Base-by-base conservation (phyloP, 2,329 filamentous ascomycete species). In the Ophidiomyces ophidiicola region DNA sequence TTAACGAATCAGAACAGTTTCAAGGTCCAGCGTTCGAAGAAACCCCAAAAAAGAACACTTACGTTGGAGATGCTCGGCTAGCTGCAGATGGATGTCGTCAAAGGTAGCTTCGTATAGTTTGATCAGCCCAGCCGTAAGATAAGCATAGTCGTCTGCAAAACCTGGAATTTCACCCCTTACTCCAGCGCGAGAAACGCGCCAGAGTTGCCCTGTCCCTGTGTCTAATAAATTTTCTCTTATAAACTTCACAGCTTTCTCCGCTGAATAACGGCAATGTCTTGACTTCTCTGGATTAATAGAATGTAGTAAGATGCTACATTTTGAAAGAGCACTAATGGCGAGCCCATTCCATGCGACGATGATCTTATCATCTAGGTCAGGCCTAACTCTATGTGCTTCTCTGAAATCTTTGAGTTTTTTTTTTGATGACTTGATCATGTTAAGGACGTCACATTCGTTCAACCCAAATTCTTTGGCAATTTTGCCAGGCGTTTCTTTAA, bases 91-190 rank as follows among this genome's bases (percentile, higher is more conserved):
- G 30, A 65, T 63, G 47, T 80, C 77, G 41, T 94, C 78, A 45
- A 80, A 80, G 0, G 84, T 94, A 0, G 80, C 74, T 56, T 88
- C 79, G 55, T 92, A 92, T 19, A 96, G 71, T 49, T 87, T 80
- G 41, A 96, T 66, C 1, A 94, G 67, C 0, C 86, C 88, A 35
- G 80, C 75, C 35, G 86, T 82, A 28, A 96, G 59, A 58, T 88
- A 94, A 2, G 88, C 85, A 55, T 96, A 96, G 62, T 98, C 90
- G 51, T 96, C 90, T 1, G 88, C 84, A 59, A 96, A 93, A 0
- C 75, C 87, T 26, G 70, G 68, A 0, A 76, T 78, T 12, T 75
- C 68, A 19, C 79, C 77, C 6, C 75, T 68, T 1, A 74, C 66
- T 11, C 61, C 73, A 44, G 78, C 74, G 20, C 76, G 75, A 60